These are phyloP conservation scores for Penicillium waksmanii DNA, from an alignment of 495 filamentous ascomycete genomes.

Conservation along the genomic window DNA sequence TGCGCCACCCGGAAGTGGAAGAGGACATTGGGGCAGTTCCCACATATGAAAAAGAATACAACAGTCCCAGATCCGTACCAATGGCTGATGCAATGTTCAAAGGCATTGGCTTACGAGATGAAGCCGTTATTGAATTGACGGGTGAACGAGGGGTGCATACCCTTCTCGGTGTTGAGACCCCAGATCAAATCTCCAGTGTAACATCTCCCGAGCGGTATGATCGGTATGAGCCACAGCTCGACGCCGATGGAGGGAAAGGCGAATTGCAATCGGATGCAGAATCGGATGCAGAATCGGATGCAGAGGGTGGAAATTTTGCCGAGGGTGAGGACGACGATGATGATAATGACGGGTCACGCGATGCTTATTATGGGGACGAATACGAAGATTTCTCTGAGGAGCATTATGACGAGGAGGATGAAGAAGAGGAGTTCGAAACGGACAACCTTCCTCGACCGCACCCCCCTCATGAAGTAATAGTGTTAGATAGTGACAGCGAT, in stretches of 20 bases:
- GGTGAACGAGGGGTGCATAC: not conserved
- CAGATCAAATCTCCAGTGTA: not conserved
- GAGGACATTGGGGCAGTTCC: not conserved
- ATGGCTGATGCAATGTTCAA: not conserved
- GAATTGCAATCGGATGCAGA: not conserved
- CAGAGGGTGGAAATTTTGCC: not conserved
- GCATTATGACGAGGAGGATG: not conserved
- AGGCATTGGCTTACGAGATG: not conserved
- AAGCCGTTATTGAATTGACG: conserved; percentile 7
- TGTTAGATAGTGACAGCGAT: conserved; percentile 49
- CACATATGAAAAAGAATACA: not conserved
- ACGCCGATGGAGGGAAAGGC: not conserved
- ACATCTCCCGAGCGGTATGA: not conserved
- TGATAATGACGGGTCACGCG: conserved; percentile 5
- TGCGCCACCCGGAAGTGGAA: not conserved
- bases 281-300: not conserved
- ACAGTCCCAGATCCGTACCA: not conserved
- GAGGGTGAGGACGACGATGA: not conserved
- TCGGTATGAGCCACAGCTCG: not conserved
- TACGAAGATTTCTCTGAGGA: conserved; percentile 5
- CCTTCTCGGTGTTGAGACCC: not conserved
- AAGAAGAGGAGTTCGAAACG: conserved; percentile 18
- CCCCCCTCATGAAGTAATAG: conserved; percentile 42
- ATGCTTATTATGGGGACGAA: conserved; percentile 15
- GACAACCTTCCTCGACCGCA: not conserved